phyloP scores from a whole-genome alignment of 352 stramenopile species.

The Pythium angustatum region DNA sequence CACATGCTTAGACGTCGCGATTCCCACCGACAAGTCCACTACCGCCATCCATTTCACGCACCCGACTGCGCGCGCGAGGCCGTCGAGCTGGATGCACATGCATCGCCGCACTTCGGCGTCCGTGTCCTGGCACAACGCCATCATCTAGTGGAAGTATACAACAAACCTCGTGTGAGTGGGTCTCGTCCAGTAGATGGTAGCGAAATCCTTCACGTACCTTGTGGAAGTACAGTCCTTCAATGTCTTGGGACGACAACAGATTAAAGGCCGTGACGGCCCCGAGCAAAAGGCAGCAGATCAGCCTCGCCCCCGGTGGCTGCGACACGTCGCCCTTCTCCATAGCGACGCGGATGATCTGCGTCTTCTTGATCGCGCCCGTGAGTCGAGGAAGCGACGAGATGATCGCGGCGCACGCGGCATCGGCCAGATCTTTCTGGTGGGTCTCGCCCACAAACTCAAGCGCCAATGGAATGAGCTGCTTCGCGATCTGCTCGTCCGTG shows the following conservation, averaged over 20 bases:
- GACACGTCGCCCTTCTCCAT: conserved; percentile 86
- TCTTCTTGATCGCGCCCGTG: conserved; percentile 68
- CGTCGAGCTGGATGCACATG: conserved; percentile 85
- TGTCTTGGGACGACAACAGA: conserved; percentile 64
- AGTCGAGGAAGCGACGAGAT: conserved; percentile 65
- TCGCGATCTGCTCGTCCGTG: conserved; percentile 72
- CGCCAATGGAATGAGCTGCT: conserved; percentile 67
- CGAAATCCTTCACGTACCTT: conserved; percentile 48
- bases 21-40: neutral
- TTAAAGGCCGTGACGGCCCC: conserved; percentile 73
- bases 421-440: conserved; percentile 78
- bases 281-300: conserved; percentile 77
- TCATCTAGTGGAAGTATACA: conserved; percentile 84
- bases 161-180: neutral
- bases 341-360: conserved; percentile 80
- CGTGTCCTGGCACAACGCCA: conserved; percentile 82
- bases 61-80: conserved; percentile 66
- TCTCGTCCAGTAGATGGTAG: neutral
- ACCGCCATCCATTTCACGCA: conserved; percentile 21
- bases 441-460: conserved; percentile 76
- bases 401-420: conserved; percentile 57
- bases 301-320: conserved; percentile 67
- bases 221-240: conserved; percentile 80
- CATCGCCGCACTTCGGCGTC: conserved; percentile 79
- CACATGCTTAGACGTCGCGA: no score